A percentile compares a stretch with the other conserved stretches of the same genome.
Evolutionary conservation across 2,329 filamentous ascomycete genomes (phyloP).

Genomic region (Aspergillus sojae): DNA sequence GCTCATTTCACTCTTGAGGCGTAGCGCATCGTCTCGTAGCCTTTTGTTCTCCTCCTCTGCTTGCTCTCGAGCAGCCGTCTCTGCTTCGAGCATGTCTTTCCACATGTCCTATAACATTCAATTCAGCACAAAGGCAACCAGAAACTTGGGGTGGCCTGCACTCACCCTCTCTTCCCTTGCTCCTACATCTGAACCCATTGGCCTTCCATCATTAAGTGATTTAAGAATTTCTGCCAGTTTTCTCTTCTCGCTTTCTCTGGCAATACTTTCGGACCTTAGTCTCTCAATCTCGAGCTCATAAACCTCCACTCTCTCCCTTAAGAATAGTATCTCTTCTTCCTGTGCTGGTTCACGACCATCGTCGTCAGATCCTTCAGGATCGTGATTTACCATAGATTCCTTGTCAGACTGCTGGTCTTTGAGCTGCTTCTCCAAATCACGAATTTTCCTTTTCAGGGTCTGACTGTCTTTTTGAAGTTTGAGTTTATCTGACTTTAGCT

Average conservation of each 20-base stretch:
- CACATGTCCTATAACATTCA: slow-evolving; percentile 69
- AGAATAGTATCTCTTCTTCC: slow-evolving; percentile 82
- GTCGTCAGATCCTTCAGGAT: slow-evolving; percentile 46
- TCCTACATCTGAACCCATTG: slow-evolving; percentile 54
- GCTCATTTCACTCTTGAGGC: slow-evolving; percentile 56
- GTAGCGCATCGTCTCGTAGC: slow-evolving; percentile 81
- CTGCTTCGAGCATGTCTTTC: slow-evolving; percentile 92
- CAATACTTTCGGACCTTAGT: slow-evolving; percentile 74
- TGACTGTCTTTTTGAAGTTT: slow-evolving; percentile 92
- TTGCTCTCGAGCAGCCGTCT: slow-evolving; percentile 85
- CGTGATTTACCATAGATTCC: slow-evolving; percentile 47
- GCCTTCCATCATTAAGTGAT: slow-evolving; percentile 58
- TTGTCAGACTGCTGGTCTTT: slow-evolving; percentile 56
- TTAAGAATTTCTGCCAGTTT: slow-evolving; percentile 81
- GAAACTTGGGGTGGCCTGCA: slow-evolving; percentile 8
- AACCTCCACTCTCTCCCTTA: slow-evolving; percentile 83
- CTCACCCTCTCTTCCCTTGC: slow-evolving; percentile 50
- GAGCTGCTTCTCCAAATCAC: slow-evolving; percentile 82
- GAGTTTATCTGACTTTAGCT: slow-evolving; percentile 86
- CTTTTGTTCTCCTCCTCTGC: slow-evolving; percentile 84
- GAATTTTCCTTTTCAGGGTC: slow-evolving; percentile 74
- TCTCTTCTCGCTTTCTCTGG: slow-evolving; percentile 81
- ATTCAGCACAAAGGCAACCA: slow-evolving; percentile 13
- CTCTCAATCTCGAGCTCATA: slow-evolving; percentile 83
- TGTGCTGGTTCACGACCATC: slow-evolving; percentile 56